Percentiles rank a stretch among this genome's conserved stretches.
Evolutionary conservation across 345 rosid genomes (phyloP).

Genomic region (Clausena lansium): DNA sequence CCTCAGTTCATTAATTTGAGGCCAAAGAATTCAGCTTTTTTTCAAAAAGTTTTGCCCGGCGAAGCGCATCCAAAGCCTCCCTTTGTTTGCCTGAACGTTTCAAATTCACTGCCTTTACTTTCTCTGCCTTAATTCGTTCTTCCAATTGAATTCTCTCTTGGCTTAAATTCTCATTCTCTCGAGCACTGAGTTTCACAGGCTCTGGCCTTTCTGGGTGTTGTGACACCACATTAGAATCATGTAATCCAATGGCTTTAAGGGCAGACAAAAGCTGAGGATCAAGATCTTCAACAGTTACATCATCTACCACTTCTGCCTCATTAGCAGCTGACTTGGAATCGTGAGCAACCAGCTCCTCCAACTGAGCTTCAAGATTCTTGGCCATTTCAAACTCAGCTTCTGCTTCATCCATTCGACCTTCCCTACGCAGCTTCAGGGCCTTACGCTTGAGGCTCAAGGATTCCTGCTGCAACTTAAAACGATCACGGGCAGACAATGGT

Average conservation of each 20-base stretch:
- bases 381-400: constrained; percentile 91
- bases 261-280: constrained; percentile 93
- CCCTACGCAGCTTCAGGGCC: constrained; percentile 83
- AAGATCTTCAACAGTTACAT: constrained; percentile 68
- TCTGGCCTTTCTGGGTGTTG: constrained; percentile 30
- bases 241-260: constrained; percentile 69
- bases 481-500: constrained; percentile 72
- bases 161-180: constrained; percentile 30
- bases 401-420: constrained; percentile 79
- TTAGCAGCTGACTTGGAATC: constrained; percentile 37
- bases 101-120: constrained; percentile 66
- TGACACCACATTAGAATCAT: constrained; percentile 26
- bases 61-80: constrained; percentile 85
- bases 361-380: constrained; percentile 79
- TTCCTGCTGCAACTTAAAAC: constrained; percentile 85
- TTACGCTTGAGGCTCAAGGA: constrained; percentile 81
- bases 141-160: constrained; percentile 64
- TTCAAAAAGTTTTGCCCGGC: constrained; percentile 67
- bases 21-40: constrained; percentile 60
- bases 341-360: constrained; percentile 56
- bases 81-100: constrained; percentile 87
- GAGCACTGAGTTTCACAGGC: constrained; percentile 26
- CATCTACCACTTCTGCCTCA: constrained; percentile 32
- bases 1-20: constrained; percentile 24
- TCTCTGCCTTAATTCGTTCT: constrained; percentile 78